Evolutionary conservation across 768 basidiomycete genomes (phyloP), one percentile per base, ranked within the genome.

Genomic region (Macrolepiota dolichaula): DNA sequence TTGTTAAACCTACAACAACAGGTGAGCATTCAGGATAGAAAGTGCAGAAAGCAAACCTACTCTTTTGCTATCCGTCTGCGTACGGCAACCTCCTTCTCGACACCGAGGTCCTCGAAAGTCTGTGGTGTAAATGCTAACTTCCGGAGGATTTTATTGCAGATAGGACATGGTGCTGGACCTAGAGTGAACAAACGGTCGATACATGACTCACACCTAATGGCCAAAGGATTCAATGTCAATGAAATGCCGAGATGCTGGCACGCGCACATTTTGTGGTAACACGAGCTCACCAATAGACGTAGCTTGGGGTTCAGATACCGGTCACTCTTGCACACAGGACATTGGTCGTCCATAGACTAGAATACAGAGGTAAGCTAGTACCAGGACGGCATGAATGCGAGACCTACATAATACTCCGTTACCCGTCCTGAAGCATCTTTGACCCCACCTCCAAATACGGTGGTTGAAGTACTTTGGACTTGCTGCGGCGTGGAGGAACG

Each of bases 301-400:
- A 99, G 79, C 69, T 96, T 96, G 22, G 95, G 94, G 68, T 98
- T 97, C 61, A 97, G 79, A 71, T 97, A 98, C 57, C 96, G 80
- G 72, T 99, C 97, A 42, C 93, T 95, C 73, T 94, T 94, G 81
- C 97, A 98, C 1, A 98, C 91, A 0, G 96, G 96, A 77, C 97
- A 99, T 71, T 92, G 88, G 72, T 99, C 97, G 63, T 93, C 90
- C 84, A 91, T 91, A 25, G 88, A 87, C 91, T 92, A 54, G 7
- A 15, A 54, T 17, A 52, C 11, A 25, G n/a, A n/a, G 27, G 50
- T 59, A 46, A 25, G 47, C 19, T 12, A 50, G 24, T 51, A 12
- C 12, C n/a, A 25, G 49, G 32, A 17, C 46, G 37, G 32, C 13
- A 32, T 13, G 50, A 19, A 42, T 42, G 57, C 38, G 5, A 12